phyloP scores from a whole-genome alignment of 192 early-diverging fungal genomes.

The Phycomyces blakesleeanus region DNA sequence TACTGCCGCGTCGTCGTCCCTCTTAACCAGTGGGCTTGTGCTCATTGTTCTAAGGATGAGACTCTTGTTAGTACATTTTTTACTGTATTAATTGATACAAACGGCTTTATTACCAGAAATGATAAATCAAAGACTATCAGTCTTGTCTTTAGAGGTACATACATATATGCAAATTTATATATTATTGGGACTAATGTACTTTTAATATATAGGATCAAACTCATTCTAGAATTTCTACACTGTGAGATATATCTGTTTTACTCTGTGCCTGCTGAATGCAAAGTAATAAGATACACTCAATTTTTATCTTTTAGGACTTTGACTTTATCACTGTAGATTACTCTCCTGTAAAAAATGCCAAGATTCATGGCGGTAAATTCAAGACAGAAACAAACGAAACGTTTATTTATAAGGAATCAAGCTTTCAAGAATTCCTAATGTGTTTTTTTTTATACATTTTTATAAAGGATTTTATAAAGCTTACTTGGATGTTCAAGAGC shows the following conservation, averaged over 20 bases:
- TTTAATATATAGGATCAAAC: slow-evolving; percentile 9
- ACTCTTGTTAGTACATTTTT: slow-evolving; percentile 9
- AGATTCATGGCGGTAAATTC: slow-evolving; percentile 17
- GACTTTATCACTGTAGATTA: slow-evolving; percentile 7
- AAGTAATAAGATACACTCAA: background rate
- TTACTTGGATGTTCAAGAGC: slow-evolving; percentile 1
- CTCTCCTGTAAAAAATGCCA: slow-evolving; percentile 16
- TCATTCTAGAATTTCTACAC: slow-evolving; percentile 11
- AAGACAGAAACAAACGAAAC: too few relatives aligned
- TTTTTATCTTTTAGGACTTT: slow-evolving; percentile 4
- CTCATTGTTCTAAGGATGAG: slow-evolving; percentile 15
- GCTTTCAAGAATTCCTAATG: background rate
- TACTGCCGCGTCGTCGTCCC: slow-evolving; percentile 20
- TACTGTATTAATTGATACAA: slow-evolving; percentile 14
- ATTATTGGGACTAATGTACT: too few relatives aligned
- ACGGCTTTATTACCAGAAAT: slow-evolving; percentile 19
- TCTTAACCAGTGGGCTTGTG: slow-evolving; percentile 7
- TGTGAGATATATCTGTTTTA: background rate
- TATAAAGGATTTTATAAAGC: slow-evolving; percentile 11
- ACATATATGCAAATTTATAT: too few relatives aligned
- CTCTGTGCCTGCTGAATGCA: too few relatives aligned
- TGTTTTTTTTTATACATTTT: background rate
- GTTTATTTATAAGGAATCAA: too few relatives aligned
- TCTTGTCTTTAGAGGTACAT: slow-evolving; percentile 20
- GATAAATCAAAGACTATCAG: slow-evolving; percentile 16